A percentile compares a stretch with the other conserved stretches of the same genome.
These are phyloP conservation scores for Ophiostoma triangulosporum DNA, from an alignment of 2,329 filamentous ascomycete species.

Conservation along the genomic window DNA sequence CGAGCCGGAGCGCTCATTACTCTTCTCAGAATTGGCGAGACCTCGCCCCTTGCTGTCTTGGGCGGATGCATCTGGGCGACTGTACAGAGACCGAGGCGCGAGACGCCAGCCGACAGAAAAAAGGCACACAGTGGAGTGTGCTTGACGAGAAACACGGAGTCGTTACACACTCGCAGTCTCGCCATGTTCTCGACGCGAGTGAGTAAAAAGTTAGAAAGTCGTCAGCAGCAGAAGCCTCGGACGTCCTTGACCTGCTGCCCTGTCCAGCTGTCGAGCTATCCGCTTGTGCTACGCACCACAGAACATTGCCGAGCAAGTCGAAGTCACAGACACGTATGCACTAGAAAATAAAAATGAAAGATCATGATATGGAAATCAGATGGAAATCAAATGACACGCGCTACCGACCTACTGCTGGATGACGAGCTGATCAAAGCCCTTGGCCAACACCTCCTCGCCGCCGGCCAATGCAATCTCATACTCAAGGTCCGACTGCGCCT, in stretches of 20 bases:
- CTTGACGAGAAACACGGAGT: neutral
- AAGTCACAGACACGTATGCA: no score
- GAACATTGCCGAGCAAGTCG: no score
- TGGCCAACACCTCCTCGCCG: slow-evolving; percentile 17
- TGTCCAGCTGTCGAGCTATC: no score
- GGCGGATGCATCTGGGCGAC: neutral
- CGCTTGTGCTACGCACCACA: no score
- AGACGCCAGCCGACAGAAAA: neutral
- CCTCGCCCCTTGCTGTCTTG: slow-evolving; percentile 1
- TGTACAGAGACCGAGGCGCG: neutral
- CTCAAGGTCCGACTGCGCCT: slow-evolving; percentile 34
- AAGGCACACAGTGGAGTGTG: neutral
- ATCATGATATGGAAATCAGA: no score
- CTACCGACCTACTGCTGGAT: slow-evolving; percentile 4
- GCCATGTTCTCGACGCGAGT: no score
- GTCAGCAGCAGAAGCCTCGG: no score
- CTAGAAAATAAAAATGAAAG: no score
- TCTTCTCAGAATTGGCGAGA: neutral
- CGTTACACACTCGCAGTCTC: neutral
- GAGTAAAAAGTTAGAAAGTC: no score
- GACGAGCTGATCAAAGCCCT: slow-evolving; percentile 17
- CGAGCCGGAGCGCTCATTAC: neutral
- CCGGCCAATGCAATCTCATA: slow-evolving; percentile 31
- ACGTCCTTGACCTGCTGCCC: no score
- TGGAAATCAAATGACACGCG: no score